Evolutionary conservation across 192 early-diverging fungal species (phyloP).

Genomic region (Coemansia sp.): DNA sequence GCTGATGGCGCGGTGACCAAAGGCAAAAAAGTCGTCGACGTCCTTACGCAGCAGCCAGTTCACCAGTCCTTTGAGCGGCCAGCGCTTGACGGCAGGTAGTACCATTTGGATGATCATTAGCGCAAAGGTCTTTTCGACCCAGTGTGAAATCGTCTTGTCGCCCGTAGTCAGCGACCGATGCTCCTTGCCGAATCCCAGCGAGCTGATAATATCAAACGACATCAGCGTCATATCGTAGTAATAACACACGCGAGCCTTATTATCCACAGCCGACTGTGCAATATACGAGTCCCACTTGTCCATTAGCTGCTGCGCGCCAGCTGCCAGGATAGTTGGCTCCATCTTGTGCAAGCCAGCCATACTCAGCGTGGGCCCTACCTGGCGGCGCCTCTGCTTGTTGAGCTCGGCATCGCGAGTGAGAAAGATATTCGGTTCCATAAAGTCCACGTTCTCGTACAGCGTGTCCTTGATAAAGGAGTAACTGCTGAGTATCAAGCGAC

Average conservation of each 20-base stretch:
- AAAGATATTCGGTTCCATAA: slow-evolving; percentile 49
- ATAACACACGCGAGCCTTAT: slow-evolving; percentile 19
- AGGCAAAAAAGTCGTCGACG: slow-evolving; percentile 24
- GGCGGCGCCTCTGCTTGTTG: slow-evolving; percentile 32
- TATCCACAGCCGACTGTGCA: background rate
- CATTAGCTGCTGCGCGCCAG: slow-evolving; percentile 27
- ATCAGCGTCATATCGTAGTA: slow-evolving; percentile 24
- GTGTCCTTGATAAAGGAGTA: slow-evolving; percentile 24
- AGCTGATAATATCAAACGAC: slow-evolving; percentile 38
- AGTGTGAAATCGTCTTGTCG: slow-evolving; percentile 11
- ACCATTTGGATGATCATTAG: slow-evolving; percentile 41
- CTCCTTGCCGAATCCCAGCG: slow-evolving; percentile 32
- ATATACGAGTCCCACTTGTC: slow-evolving; percentile 24
- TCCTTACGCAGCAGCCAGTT: slow-evolving; percentile 11
- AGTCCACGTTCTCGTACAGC: slow-evolving; percentile 21
- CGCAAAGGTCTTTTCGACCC: slow-evolving; percentile 37
- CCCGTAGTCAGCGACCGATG: slow-evolving; percentile 28
- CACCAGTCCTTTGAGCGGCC: slow-evolving; percentile 10
- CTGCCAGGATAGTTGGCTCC: slow-evolving; percentile 36
- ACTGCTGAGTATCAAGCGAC: slow-evolving; percentile 21
- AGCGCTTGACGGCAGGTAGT: slow-evolving; percentile 19
- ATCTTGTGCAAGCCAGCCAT: slow-evolving; percentile 22
- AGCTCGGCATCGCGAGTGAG: slow-evolving; percentile 29
- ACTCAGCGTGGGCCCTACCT: slow-evolving; percentile 33
- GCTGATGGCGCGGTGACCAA: slow-evolving; percentile 17